Evolutionary conservation across 2,329 filamentous ascomycete genomes (phyloP).

Genomic region (Alternaria metachromatica): DNA sequence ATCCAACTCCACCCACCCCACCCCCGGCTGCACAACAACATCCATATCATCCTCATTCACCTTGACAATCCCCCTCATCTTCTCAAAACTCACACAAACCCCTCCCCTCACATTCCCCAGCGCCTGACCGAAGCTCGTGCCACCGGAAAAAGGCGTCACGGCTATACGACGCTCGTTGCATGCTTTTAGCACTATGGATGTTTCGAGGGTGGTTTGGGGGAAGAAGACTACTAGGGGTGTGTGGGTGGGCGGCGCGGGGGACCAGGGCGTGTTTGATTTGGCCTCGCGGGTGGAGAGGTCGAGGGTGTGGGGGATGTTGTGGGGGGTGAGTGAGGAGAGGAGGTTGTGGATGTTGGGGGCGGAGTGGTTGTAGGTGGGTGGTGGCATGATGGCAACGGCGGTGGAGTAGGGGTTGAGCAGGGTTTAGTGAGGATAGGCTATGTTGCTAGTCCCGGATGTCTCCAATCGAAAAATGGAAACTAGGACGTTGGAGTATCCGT

Average conservation of each 20-base stretch:
- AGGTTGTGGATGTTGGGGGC: conserved; percentile 14
- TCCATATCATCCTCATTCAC: conserved; percentile 74
- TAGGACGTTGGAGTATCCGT: too few species aligned
- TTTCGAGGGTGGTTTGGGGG: conserved; percentile 77
- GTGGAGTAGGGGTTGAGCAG: too few species aligned
- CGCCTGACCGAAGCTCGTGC: conserved; percentile 87
- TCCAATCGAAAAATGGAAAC: too few species aligned
- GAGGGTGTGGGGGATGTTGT: conserved; percentile 17
- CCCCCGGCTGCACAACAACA: conserved; percentile 65
- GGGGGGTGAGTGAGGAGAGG: neutral
- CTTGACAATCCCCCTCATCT: conserved; percentile 82
- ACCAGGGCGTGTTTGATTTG: conserved; percentile 35
- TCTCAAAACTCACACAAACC: conserved; percentile 81
- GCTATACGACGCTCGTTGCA: conserved; percentile 80
- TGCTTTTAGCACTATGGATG: conserved; percentile 79
- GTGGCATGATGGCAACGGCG: neutral
- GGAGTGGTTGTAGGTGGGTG: conserved; percentile 22
- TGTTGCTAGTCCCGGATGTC: too few species aligned
- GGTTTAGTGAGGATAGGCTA: too few species aligned
- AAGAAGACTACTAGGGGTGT: conserved; percentile 68
- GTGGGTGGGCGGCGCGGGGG: conserved; percentile 36
- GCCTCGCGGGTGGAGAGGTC: conserved; percentile 10
- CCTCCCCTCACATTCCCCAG: conserved; percentile 79
- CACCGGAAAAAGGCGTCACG: conserved; percentile 84
- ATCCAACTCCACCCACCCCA: conserved; percentile 85